phyloP scores from a whole-genome alignment of 2,329 filamentous ascomycete genomes.

The Emergomyces orientalis region DNA sequence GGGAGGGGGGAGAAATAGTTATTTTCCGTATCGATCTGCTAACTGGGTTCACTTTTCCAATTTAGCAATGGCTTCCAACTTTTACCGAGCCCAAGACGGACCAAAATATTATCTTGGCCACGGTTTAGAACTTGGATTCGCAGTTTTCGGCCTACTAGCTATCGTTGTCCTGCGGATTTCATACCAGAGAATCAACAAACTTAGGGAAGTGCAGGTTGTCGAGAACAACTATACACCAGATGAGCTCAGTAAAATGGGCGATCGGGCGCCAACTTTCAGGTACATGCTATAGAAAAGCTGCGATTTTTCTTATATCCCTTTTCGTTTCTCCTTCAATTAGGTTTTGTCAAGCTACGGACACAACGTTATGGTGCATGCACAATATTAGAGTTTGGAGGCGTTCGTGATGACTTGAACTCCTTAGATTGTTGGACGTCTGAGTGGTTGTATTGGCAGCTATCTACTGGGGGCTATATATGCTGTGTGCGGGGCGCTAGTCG shows the following conservation, averaged over 20 bases:
- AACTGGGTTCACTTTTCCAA: not conserved
- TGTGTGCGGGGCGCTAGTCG: too few relatives aligned
- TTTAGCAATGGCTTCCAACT: conserved; percentile 60
- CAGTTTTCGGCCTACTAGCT: conserved; percentile 39
- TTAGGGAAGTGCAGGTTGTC: conserved; percentile 41
- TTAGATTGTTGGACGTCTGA: too few relatives aligned
- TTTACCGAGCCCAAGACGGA: conserved; percentile 49
- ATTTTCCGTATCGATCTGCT: not conserved
- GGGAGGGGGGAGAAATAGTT: not conserved
- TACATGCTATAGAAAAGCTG: conserved; percentile 44
- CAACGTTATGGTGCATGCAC: too few relatives aligned
- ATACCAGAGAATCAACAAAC: conserved; percentile 52
- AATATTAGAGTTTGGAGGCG: not conserved
- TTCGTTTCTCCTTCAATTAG: not conserved
- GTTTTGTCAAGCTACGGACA: too few relatives aligned
- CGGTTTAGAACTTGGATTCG: conserved; percentile 43
- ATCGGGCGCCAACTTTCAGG: conserved; percentile 53
- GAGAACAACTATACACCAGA: conserved; percentile 38
- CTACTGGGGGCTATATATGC: too few relatives aligned
- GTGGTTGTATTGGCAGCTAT: too few relatives aligned
- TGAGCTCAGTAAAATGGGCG: conserved; percentile 51
- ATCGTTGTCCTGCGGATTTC: conserved; percentile 38
- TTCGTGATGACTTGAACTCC: not conserved
- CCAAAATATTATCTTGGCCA: conserved; percentile 46
- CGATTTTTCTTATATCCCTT: not conserved